Percentiles rank a stretch among this genome's conserved stretches.
Evolutionary conservation across 495 filamentous ascomycete species (phyloP).

Genomic region (Tuber melanosporum): DNA sequence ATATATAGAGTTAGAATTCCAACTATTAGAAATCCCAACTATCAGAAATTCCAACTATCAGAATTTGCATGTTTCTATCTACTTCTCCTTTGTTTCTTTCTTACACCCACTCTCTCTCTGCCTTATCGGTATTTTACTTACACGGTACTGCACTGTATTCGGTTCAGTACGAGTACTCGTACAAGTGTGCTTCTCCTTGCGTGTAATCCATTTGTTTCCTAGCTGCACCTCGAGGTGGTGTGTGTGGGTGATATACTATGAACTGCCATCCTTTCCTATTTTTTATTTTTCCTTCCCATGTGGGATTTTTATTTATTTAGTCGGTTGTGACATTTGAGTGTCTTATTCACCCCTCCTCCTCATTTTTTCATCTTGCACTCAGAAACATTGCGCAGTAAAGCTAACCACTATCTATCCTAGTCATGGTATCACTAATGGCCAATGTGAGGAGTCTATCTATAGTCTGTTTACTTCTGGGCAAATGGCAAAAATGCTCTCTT

Average conservation of each 20-base stretch:
- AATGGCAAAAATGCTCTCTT: too few species aligned
- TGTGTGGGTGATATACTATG: neutral
- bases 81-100: neutral
- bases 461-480: too few species aligned
- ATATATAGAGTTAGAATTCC: neutral
- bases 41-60: too few species aligned
- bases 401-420: too few species aligned
- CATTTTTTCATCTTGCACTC: too few species aligned
- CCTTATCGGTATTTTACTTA: neutral
- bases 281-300: conserved; percentile 4
- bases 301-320: neutral
- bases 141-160: too few species aligned
- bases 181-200: neutral
- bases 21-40: too few species aligned
- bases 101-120: neutral
- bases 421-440: too few species aligned
- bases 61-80: neutral
- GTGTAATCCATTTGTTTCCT: neutral
- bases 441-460: too few species aligned
- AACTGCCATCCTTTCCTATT: neutral
- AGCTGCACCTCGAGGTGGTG: neutral
- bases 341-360: too few species aligned
- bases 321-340: conserved; percentile 4
- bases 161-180: too few species aligned
- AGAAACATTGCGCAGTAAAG: too few species aligned